Evolutionary conservation across 371 early-diverging fungal genomes (phyloP).

Genomic region (Umbelopsis sp.): DNA sequence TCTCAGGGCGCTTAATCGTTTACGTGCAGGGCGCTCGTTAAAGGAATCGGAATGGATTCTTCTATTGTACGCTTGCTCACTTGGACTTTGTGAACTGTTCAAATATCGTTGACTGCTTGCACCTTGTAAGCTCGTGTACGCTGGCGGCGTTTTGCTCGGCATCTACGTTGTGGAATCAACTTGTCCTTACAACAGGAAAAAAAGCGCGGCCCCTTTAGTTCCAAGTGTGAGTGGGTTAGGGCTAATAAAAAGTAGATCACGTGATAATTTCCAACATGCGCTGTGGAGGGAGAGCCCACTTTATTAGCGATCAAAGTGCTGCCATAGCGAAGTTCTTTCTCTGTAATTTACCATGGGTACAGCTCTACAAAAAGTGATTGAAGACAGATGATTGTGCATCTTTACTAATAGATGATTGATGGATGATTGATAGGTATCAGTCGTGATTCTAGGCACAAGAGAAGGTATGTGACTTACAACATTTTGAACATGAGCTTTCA

Average conservation of each 20-base stretch:
- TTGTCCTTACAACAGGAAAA: background rate
- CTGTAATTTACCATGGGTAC: slow-evolving; percentile 22
- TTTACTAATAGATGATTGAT: slow-evolving; percentile 11
- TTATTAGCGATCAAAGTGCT: background rate
- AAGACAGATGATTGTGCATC: background rate
- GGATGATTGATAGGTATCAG: slow-evolving; percentile 77
- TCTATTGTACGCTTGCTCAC: slow-evolving; percentile 1
- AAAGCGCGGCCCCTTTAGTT: background rate
- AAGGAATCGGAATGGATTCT: background rate
- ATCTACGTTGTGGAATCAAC: background rate
- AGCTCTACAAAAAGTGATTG: background rate
- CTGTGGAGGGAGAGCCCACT: background rate
- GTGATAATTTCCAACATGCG: background rate
- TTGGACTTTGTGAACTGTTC: slow-evolving; percentile 5
- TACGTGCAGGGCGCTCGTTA: background rate
- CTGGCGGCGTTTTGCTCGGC: slow-evolving; percentile 14
- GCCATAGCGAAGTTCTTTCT: slow-evolving; percentile 17
- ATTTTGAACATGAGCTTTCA: background rate
- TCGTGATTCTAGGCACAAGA: slow-evolving; percentile 98
- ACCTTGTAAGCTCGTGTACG: background rate
- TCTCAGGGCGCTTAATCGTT: background rate
- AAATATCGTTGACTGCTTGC: background rate
- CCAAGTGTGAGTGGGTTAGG: background rate
- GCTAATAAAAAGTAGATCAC: background rate
- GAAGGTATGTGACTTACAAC: slow-evolving; percentile 30